Evolutionary conservation across 495 filamentous ascomycete species (phyloP).

Genomic region (Penicillium chermesinum): DNA sequence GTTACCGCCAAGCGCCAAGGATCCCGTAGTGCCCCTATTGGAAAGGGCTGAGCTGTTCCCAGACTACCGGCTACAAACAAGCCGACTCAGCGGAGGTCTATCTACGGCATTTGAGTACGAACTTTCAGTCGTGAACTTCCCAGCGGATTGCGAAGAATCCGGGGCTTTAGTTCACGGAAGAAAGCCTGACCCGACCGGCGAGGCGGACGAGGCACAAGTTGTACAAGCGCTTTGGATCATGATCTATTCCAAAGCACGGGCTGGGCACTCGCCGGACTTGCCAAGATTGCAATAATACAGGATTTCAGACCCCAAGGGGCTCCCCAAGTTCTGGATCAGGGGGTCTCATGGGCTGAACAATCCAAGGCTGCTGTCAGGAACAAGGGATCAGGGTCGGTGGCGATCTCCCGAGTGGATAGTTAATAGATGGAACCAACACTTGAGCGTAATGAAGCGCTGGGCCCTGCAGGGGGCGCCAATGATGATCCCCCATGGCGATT

Average conservation of each 20-base stretch:
- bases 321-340: background rate
- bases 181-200: constrained; percentile 19
- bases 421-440: background rate
- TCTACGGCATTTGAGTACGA: too few species aligned
- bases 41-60: constrained; percentile 7
- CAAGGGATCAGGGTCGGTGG: background rate
- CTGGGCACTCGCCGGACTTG: constrained; percentile 6
- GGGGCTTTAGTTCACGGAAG: constrained; percentile 17
- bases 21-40: constrained; percentile 14
- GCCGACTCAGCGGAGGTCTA: background rate
- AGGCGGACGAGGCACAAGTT: constrained; percentile 15
- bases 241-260: background rate
- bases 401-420: background rate
- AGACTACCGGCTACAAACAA: background rate
- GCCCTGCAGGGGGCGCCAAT: constrained; percentile 5
- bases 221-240: constrained; percentile 1
- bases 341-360: background rate
- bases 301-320: constrained; percentile 1
- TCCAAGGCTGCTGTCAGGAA: background rate
- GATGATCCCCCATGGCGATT: constrained; percentile 15
- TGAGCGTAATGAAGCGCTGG: background rate
- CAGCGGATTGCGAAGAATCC: constrained; percentile 17
- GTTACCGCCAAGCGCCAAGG: constrained; percentile 39
- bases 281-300: constrained; percentile 11
- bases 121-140: too few species aligned